Percentiles rank a stretch among this genome's conserved stretches.
phyloP scores from a whole-genome alignment of 345 rosid species.

The Passiflora organensis region DNA sequence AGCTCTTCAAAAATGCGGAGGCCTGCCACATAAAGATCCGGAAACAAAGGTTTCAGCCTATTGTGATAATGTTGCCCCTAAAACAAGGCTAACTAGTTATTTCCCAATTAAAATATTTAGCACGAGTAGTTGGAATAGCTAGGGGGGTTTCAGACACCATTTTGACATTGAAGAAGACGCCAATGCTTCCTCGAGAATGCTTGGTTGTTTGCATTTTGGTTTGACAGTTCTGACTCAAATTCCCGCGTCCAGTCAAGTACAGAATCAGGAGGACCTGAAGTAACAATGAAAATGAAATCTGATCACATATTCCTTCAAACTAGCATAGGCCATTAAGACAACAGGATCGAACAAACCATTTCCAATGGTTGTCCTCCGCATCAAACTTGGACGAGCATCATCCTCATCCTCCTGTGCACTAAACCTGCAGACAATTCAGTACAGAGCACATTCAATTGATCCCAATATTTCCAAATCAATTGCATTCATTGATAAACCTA shows the following conservation, averaged over 20 bases:
- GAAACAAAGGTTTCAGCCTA: constrained; percentile 5
- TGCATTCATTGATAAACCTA: not conserved
- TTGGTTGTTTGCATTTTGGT: constrained; percentile 71
- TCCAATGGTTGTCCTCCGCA: constrained; percentile 91
- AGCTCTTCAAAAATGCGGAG: constrained; percentile 99
- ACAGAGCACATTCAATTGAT: not conserved
- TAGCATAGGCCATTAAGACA: constrained; percentile 11
- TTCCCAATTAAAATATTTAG: not conserved
- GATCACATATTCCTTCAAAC: constrained; percentile 15
- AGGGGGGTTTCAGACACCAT: constrained; percentile 46
- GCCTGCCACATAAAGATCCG: constrained; percentile 46
- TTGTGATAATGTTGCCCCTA: not conserved
- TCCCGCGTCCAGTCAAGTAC: constrained; percentile 89
- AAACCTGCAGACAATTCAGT: constrained; percentile 40
- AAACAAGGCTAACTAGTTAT: constrained; percentile 4
- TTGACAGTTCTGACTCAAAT: constrained; percentile 60
- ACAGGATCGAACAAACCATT: constrained; percentile 51
- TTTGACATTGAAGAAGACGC: constrained; percentile 99
- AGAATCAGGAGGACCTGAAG: constrained; percentile 89
- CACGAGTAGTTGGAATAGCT: not conserved
- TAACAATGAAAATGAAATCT: constrained; percentile 23
- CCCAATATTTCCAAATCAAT: not conserved
- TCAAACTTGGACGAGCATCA: constrained; percentile 44
- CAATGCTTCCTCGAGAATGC: constrained; percentile 95
- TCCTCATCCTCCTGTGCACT: constrained; percentile 93